Evolutionary conservation across 345 rosid species (phyloP), one percentile per base, ranked within the genome.

Genomic region (Eutrema yunnanense): DNA sequence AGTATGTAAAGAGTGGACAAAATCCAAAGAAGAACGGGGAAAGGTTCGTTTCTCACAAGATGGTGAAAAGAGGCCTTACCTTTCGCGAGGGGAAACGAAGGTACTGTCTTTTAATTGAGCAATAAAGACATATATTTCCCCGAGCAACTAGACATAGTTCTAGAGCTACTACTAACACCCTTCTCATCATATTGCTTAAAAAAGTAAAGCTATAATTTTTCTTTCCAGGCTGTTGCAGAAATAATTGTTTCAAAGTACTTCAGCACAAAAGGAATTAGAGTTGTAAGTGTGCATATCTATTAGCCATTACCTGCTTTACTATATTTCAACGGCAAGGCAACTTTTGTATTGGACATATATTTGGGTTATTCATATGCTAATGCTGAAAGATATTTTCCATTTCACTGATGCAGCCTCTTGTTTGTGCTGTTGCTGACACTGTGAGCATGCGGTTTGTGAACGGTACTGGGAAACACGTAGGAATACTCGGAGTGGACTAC

Each of bases 341-440:
- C 38, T 27, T 40, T 19, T 30, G 30, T 32, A 33, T 5, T 58
- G 62, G 47, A 30, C 9, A 49, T 42, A 36, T 33, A 1, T 30
- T 6, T 50, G 12, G 27, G 22, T 27, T 32, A 30, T 71, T 32
- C 46, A 42, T 74, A n/a, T 62, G 41, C 2, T 34, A 30, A 30
- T 63, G 19, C 29, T 46, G 46, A 61, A 29, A 47, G 7, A 51
- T 12, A 57, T 16, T 14, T 32, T 44, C 40, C 51, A 27, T 72
- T 32, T 69, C 19, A 49, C 51, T 50, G 74, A 41, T 64, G 55
- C 90, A 89, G 96, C 52, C 90, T 47, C 78, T 84, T 67, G 84
- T 91, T 42, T 93, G 96, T 78, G 96, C 97, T 55, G 72, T 94
- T 50, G 89, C 90, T 12, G 98, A 94, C 77, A 87, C 90, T 76